A percentile compares a stretch with the other conserved stretches of the same genome.
Conservation (phyloP, 495 filamentous ascomycete genomes). For the Podospora pseudocomata region DNA sequence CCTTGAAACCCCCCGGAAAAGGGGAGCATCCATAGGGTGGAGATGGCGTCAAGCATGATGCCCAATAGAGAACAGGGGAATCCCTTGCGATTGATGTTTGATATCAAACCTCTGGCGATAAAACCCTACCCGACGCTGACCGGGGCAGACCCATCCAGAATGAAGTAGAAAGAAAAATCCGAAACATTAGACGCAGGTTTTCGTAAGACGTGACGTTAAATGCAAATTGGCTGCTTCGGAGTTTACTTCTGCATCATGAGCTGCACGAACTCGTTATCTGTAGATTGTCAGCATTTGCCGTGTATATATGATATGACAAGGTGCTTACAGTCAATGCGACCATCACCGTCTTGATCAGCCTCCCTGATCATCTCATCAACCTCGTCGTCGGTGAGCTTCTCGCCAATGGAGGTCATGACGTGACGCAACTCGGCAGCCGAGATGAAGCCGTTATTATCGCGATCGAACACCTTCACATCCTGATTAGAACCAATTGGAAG, state of each 20-base stretch:
- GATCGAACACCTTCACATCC: slow-evolving; percentile 81
- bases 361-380: slow-evolving; percentile 99
- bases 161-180: slow-evolving; percentile 22
- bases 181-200: slow-evolving; percentile 18
- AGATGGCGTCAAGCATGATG: slow-evolving; percentile 13
- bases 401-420: slow-evolving; percentile 99
- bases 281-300: slow-evolving; percentile 32
- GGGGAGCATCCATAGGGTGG: not conserved
- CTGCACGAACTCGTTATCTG: slow-evolving; percentile 99
- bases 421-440: slow-evolving; percentile 95
- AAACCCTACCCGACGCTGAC: slow-evolving; percentile 17
- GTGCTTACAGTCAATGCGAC: slow-evolving; percentile 82
- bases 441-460: slow-evolving; percentile 99
- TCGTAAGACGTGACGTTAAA: slow-evolving; percentile 13
- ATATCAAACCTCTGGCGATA: slow-evolving; percentile 19
- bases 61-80: slow-evolving; percentile 12
- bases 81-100: slow-evolving; percentile 17
- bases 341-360: slow-evolving; percentile 98
- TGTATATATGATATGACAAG: not conserved
- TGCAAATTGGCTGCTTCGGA: slow-evolving; percentile 6
- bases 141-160: slow-evolving; percentile 24
- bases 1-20: not conserved
- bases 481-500: not conserved
- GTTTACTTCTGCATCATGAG: slow-evolving; percentile 99
- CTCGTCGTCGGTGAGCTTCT: slow-evolving; percentile 99